Conservation (phyloP, 768 basidiomycete species). For the Lanmaoa pseudosensibilis region DNA sequence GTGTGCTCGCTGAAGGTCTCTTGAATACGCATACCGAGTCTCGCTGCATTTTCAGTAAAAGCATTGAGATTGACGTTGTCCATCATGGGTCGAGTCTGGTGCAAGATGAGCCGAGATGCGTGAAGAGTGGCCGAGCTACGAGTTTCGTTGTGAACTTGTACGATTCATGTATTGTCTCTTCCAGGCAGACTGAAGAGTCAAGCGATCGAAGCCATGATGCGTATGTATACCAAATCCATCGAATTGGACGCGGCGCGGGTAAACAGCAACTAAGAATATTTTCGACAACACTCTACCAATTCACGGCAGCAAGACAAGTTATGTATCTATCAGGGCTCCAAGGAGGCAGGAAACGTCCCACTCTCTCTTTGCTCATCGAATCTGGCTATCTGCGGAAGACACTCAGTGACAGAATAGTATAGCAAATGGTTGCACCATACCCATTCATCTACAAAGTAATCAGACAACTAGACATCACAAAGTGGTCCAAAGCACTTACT, state of each 20-base stretch:
- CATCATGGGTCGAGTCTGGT: constrained; percentile 20
- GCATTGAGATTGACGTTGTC: constrained; percentile 38
- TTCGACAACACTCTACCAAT: constrained; percentile 15
- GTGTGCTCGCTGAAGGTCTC: constrained; percentile 83
- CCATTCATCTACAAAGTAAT: constrained; percentile 76
- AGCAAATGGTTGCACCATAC: constrained; percentile 41
- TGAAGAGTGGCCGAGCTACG: not conserved
- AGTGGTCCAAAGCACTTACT: constrained; percentile 56
- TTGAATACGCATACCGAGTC: constrained; percentile 79
- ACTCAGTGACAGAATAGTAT: not conserved
- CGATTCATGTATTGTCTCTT: constrained; percentile 5
- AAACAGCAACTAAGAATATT: not conserved
- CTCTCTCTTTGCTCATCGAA: constrained; percentile 96
- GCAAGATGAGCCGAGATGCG: not conserved
- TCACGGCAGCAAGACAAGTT: not conserved
- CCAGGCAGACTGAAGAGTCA: not conserved
- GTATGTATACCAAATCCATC: not conserved
- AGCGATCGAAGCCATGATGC: not conserved
- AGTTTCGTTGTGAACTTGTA: not conserved
- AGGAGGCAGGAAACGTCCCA: constrained; percentile 88
- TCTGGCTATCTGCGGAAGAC: constrained; percentile 60
- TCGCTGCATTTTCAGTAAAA: constrained; percentile 78
- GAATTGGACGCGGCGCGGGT: not conserved
- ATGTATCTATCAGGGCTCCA: constrained; percentile 61
- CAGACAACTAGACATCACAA: constrained; percentile 7